These are phyloP conservation scores for Daldinia sp. DNA, from an alignment of 2,329 filamentous ascomycete species.

Conservation along the genomic window DNA sequence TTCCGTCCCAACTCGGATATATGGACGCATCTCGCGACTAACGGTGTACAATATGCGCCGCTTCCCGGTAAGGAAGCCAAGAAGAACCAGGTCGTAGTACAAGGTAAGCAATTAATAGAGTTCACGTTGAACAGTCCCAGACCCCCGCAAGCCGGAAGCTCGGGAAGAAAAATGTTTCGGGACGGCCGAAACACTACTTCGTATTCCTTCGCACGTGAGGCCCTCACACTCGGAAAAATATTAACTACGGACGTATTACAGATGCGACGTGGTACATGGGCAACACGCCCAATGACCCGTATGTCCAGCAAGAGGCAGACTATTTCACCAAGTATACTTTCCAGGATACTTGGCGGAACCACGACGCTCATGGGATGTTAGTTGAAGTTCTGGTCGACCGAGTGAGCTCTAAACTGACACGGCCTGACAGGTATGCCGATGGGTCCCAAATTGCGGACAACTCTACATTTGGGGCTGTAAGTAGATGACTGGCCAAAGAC, in stretches of 20 bases:
- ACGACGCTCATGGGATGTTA: constrained; percentile 62
- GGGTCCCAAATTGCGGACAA: constrained; percentile 59
- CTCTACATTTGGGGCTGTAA: constrained; percentile 60
- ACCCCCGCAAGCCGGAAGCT: constrained; percentile 6
- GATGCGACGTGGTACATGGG: constrained; percentile 71
- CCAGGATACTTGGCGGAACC: constrained; percentile 64
- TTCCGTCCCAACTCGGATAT: constrained; percentile 67
- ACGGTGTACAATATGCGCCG: constrained; percentile 62
- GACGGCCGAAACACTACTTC: constrained; percentile 7
- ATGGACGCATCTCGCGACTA: constrained; percentile 70
- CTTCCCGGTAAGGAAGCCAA: constrained; percentile 55
- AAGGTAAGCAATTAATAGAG: constrained; percentile 45
- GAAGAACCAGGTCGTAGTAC: constrained; percentile 58
- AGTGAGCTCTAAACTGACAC: constrained; percentile 14
- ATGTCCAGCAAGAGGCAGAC: constrained; percentile 63
- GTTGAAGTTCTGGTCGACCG: neutral
- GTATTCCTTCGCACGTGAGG: constrained; percentile 7
- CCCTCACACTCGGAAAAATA: constrained; percentile 7
- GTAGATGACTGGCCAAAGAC: constrained; percentile 3
- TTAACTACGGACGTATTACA: constrained; percentile 21
- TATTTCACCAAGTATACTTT: constrained; percentile 75
- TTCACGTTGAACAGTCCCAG: constrained; percentile 6
- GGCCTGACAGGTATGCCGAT: constrained; percentile 53
- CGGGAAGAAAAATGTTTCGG: constrained; percentile 23
- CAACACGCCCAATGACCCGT: constrained; percentile 61